phyloP scores from a whole-genome alignment of 257 asterid genomes.

The Linderniella brevidens region DNA sequence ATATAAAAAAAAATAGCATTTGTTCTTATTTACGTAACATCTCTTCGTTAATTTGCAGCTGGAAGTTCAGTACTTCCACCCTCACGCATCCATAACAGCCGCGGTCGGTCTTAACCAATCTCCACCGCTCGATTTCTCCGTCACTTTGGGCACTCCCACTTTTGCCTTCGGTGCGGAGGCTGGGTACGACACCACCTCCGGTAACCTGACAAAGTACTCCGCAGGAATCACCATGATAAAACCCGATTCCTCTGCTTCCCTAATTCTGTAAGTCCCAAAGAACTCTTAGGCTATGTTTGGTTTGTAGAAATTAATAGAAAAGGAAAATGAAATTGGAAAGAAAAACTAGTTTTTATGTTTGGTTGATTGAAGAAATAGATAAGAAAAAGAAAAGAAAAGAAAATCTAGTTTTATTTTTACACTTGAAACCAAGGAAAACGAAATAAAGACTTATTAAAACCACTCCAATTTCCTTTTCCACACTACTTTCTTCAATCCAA shows the following conservation, averaged over 20 bases:
- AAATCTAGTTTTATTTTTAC: too few species aligned
- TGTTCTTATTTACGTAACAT: slow-evolving; percentile 5
- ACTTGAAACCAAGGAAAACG: too few species aligned
- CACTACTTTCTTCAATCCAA: too few species aligned
- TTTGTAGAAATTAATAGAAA: too few species aligned
- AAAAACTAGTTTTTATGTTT: too few species aligned
- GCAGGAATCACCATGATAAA: slow-evolving; percentile 64
- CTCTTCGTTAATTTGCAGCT: slow-evolving; percentile 23
- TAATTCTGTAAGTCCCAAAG: slow-evolving; percentile 46
- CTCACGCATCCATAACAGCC: slow-evolving; percentile 60
- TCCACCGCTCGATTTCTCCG: slow-evolving; percentile 51
- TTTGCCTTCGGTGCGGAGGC: slow-evolving; percentile 84
- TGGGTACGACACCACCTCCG: slow-evolving; percentile 53
- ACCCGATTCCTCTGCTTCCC: slow-evolving; percentile 57
- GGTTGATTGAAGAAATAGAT: too few species aligned
- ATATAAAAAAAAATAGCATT: neutral
- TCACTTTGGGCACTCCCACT: slow-evolving; percentile 73
- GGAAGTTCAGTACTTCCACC: slow-evolving; percentile 72
- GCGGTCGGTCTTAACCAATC: slow-evolving; percentile 49
- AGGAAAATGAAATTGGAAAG: too few species aligned
- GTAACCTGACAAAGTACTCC: slow-evolving; percentile 56
- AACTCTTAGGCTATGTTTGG: too few species aligned
- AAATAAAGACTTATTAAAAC: too few species aligned
- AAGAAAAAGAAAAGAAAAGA: too few species aligned
- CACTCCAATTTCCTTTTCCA: too few species aligned